Evolutionary conservation across 208 protist genomes (phyloP).

Genomic region (Leishmania guyanensis): DNA sequence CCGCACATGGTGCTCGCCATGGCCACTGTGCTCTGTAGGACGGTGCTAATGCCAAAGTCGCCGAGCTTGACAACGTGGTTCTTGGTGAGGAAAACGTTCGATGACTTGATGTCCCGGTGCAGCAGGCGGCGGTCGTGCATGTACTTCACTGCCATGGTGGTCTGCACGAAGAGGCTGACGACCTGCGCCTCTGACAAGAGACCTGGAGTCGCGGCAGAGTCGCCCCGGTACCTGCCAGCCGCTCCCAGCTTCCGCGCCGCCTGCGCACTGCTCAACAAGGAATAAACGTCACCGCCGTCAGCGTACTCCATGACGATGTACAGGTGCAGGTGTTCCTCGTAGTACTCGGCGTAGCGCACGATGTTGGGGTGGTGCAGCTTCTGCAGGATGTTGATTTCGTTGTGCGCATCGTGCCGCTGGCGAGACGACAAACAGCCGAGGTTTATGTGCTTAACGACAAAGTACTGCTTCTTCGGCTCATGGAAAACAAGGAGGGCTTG

Average conservation of each 20-base stretch:
- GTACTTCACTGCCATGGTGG: slow-evolving; percentile 85
- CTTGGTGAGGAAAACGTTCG: slow-evolving; percentile 91
- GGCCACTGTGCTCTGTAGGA: slow-evolving; percentile 83
- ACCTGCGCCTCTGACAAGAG: slow-evolving; percentile 72
- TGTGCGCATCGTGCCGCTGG: slow-evolving; percentile 79
- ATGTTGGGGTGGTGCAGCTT: slow-evolving; percentile 89
- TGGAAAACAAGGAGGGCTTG: slow-evolving; percentile 84
- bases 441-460: slow-evolving; percentile 88
- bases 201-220: slow-evolving; percentile 2
- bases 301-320: slow-evolving; percentile 94
- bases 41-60: slow-evolving; percentile 92
- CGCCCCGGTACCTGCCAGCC: background rate
- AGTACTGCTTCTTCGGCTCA: slow-evolving; percentile 51
- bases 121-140: slow-evolving; percentile 91
- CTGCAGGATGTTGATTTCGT: slow-evolving; percentile 86
- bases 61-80: slow-evolving; percentile 91
- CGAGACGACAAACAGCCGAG: slow-evolving; percentile 65
- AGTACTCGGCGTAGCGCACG: slow-evolving; percentile 84
- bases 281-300: slow-evolving; percentile 85
- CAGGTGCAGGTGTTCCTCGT: slow-evolving; percentile 78
- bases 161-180: slow-evolving; percentile 84
- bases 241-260: slow-evolving; percentile 15
- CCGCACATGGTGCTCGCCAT: slow-evolving; percentile 95
- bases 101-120: slow-evolving; percentile 93
- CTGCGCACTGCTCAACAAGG: slow-evolving; percentile 44